phyloP scores from a whole-genome alignment of 2,329 filamentous ascomycete genomes.

The Cercospora sesami region DNA sequence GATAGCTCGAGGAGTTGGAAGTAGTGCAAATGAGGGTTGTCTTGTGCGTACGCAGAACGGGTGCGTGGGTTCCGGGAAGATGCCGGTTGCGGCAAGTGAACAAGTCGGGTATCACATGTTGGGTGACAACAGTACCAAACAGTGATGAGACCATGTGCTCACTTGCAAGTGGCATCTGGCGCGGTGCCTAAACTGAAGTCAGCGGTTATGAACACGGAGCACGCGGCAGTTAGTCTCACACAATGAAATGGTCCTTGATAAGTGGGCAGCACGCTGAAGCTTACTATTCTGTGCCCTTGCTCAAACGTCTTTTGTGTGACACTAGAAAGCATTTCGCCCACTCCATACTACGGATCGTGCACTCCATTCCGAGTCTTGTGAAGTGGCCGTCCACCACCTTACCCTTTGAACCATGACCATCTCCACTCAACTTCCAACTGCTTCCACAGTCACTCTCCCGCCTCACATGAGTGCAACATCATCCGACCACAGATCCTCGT shows the following conservation, averaged over 20 bases:
- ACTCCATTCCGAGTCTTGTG: background rate
- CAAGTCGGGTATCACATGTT: no score
- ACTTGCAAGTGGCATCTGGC: background rate
- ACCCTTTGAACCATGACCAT: background rate
- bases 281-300: background rate
- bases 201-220: background rate
- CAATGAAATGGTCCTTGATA: background rate
- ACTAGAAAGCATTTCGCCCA: background rate
- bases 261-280: background rate
- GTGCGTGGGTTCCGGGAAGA: background rate
- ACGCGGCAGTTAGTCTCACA: background rate
- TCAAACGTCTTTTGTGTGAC: background rate
- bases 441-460: background rate
- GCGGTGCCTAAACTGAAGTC: background rate
- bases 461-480: background rate
- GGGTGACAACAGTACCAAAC: no score
- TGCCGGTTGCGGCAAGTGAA: background rate
- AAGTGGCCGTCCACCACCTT: background rate
- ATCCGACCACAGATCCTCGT: background rate
- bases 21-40: no score
- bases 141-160: background rate
- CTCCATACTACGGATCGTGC: background rate
- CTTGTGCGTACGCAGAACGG: no score
- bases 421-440: background rate
- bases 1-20: no score